These are phyloP conservation scores for Cyberlindnera americana DNA, from an alignment of 805 yeast species.

Conservation along the genomic window DNA sequence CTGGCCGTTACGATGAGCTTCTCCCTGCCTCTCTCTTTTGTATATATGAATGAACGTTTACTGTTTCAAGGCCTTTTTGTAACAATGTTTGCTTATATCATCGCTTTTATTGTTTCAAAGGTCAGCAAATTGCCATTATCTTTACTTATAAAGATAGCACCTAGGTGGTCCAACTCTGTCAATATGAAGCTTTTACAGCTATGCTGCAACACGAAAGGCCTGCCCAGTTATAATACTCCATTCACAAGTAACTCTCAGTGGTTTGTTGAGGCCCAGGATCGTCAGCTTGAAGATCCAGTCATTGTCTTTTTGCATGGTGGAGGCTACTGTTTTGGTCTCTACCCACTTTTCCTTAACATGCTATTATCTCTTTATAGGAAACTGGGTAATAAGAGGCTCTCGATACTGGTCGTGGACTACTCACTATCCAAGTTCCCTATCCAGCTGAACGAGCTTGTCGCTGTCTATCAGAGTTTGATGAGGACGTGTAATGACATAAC, in stretches of 20 bases:
- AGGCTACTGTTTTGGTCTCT: constrained; percentile 15
- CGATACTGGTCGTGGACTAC: constrained; percentile 29
- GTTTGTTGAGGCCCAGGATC: constrained; percentile 28
- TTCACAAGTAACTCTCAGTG: constrained; percentile 7
- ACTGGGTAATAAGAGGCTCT: constrained; percentile 14
- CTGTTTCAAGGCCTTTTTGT: not conserved
- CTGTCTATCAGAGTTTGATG: constrained; percentile 17
- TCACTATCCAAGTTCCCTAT: constrained; percentile 26
- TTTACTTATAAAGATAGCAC: not conserved
- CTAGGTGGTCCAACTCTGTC: not conserved
- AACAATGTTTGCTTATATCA: not conserved
- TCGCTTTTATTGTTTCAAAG: not conserved
- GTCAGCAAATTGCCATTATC: not conserved
- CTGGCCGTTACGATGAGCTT: constrained; percentile 49
- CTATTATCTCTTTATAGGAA: constrained; percentile 2
- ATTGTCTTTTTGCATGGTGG: constrained; percentile 20
- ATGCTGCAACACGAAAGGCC: not conserved
- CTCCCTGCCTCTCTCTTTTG: too few relatives aligned
- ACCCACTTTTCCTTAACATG: constrained; percentile 8
- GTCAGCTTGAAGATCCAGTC: constrained; percentile 21
- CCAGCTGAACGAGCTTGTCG: constrained; percentile 26
- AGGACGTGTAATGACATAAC: constrained; percentile 18
- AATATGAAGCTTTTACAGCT: not conserved
- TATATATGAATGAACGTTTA: not conserved
- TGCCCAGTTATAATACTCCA: not conserved